Base-by-base conservation (phyloP, 2,329 filamentous ascomycete genomes). In the Thielaviopsis ethacetica region DNA sequence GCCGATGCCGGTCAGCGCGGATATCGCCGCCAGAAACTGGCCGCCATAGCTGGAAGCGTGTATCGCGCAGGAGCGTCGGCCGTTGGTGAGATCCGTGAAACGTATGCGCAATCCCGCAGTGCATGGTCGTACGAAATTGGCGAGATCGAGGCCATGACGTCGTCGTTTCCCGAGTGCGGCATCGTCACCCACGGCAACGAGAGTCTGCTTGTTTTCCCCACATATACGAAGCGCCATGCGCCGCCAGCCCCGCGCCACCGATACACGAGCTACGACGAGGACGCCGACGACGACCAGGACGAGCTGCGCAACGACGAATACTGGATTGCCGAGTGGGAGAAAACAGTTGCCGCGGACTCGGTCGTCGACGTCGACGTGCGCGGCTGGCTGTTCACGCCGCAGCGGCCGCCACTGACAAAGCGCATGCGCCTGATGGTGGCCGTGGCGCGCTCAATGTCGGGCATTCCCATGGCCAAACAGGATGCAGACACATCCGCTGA, bases 171-270 rank as follows among this genome's bases (percentile, higher is more conserved):
- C 0, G 85, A 95, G 64, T 86, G 88, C 19, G 81, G 85, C n/a
- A 86, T 95, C 61, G 81, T 86, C 17, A 80, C 83, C 12, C 84
- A 83, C 62, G 91, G 88, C 13, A 81, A 89, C 62, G 90, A 96
- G 69, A 88, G 97, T 72, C 88, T 98, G 83, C 82, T 98, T 10
- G 69, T 98, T 24, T 98, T 98, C 65, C 93, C 93, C 0, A 96
- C 89, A 57, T 98, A 98, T 68, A 89, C 88, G 9, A 83, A 91
- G 67, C 78, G 77, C 62, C 85, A 94, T 68, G 50, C 57, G 17
- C 47, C 52, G 47, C 30, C 21, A 27, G 9, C 24, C 10, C 24
- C 59, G 2, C 41, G 56, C 12, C 19, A 41, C 30, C 57, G 41
- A 19, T 61, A 59, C 41, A 59, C 34, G 21, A 26, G 21, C n/a